These are phyloP conservation scores for Orbilia quercus DNA, from an alignment of 2,329 filamentous ascomycete species.

Conservation along the genomic window DNA sequence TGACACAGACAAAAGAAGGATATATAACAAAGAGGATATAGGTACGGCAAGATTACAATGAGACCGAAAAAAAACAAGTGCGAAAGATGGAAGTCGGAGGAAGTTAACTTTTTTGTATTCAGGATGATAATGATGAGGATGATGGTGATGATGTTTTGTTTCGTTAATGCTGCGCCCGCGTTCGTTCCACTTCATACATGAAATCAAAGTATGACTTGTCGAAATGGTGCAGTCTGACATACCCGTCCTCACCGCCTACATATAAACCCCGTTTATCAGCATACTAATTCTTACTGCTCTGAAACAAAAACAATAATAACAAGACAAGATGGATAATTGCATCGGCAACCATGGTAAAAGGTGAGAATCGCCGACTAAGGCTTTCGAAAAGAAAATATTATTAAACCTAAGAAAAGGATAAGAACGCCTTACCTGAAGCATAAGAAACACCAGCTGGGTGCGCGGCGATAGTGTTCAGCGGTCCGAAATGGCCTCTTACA, in stretches of 20 bases:
- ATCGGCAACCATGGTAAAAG: neutral
- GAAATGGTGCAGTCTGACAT: conserved; percentile 97
- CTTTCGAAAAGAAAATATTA: neutral
- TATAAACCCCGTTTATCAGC: conserved; percentile 15
- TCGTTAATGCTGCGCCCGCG: conserved; percentile 55
- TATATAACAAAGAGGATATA: neutral
- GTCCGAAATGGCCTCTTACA: conserved; percentile 96
- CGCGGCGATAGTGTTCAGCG: conserved; percentile 92
- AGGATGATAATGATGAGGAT: too few relatives aligned
- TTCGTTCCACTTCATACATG: conserved; percentile 90
- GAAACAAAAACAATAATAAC: neutral
- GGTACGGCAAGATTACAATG: too few relatives aligned
- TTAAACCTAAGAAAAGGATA: neutral
- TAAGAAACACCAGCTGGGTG: conserved; percentile 93
- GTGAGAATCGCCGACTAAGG: neutral
- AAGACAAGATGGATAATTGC: neutral
- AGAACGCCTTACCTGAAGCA: conserved; percentile 71
- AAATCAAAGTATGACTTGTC: conserved; percentile 99
- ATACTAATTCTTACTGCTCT: neutral
- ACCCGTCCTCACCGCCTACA: conserved; percentile 88
- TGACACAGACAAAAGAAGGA: neutral
- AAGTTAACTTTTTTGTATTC: neutral
- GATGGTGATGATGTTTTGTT: conserved; percentile 3
- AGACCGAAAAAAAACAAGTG: neutral
- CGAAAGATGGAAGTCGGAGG: conserved; percentile 1